phyloP scores from a whole-genome alignment of 176 grass and related monocot species.

The Musa beccarii region DNA sequence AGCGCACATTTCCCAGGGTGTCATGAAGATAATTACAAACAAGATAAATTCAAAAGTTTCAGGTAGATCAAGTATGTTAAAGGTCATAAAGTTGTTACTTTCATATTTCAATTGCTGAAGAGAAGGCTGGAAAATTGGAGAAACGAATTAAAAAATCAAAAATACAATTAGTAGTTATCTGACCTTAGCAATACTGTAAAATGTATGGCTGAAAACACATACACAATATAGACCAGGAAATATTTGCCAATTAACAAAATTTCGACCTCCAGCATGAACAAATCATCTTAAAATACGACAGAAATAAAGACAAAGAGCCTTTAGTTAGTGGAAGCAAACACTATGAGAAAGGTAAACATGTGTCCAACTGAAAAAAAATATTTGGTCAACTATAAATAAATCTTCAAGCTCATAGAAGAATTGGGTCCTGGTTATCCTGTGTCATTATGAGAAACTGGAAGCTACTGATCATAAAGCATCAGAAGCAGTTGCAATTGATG shows the following conservation, averaged over 20 bases:
- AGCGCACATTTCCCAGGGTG: neutral
- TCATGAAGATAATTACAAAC: neutral
- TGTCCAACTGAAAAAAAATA: no score
- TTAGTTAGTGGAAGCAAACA: no score
- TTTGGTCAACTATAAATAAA: no score
- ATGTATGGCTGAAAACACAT: neutral
- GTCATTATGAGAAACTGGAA: neutral
- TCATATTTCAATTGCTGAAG: neutral
- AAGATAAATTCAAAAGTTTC: neutral
- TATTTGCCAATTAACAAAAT: neutral
- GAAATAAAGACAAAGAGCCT: neutral
- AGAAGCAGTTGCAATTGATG: neutral
- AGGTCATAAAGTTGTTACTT: no score
- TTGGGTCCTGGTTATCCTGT: neutral
- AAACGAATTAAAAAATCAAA: neutral
- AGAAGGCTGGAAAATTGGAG: neutral
- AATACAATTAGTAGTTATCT: neutral
- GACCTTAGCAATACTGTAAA: neutral
- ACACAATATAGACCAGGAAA: neutral
- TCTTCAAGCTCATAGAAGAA: neutral
- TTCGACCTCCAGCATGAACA: neutral
- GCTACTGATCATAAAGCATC: neutral
- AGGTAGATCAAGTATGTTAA: no score
- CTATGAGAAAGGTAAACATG: no score
- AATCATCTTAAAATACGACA: neutral